These are phyloP conservation scores for Aspergillus fumigatus DNA, from an alignment of 2,329 filamentous ascomycete genomes.

Conservation along the genomic window DNA sequence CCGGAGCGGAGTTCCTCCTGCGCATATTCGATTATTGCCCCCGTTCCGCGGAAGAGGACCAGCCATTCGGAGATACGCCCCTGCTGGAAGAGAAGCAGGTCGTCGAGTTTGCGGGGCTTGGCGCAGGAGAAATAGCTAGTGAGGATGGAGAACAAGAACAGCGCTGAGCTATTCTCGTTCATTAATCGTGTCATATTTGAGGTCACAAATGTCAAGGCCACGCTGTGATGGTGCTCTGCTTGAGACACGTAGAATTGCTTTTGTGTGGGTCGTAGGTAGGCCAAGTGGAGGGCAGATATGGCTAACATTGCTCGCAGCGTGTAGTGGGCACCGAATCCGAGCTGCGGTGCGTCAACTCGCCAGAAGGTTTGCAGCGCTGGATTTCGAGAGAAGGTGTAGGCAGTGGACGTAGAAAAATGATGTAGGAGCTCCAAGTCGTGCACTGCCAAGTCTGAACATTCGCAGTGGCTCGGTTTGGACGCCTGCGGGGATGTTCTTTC, in stretches of 20 bases:
- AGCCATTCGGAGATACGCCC: conserved; percentile 37
- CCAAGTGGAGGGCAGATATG: conserved; percentile 48
- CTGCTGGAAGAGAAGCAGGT: conserved; percentile 34
- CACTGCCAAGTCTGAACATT: conserved; percentile 17
- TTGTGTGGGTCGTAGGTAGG: conserved; percentile 35
- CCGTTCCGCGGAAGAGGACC: conserved; percentile 33
- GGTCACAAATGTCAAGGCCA: conserved; percentile 27
- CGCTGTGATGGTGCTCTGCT: conserved; percentile 35
- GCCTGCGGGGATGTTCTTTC: neutral
- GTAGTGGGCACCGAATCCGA: conserved; percentile 45
- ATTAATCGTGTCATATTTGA: conserved; percentile 30
- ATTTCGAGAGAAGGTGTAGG: conserved; percentile 44
- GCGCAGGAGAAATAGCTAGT: conserved; percentile 37
- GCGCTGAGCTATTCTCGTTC: conserved; percentile 29
- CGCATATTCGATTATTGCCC: conserved; percentile 28
- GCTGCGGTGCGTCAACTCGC: conserved; percentile 45
- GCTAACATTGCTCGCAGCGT: conserved; percentile 49
- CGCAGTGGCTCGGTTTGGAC: neutral
- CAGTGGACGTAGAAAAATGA: conserved; percentile 49
- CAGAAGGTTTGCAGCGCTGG: conserved; percentile 43
- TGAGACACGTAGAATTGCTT: conserved; percentile 37
- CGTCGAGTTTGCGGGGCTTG: conserved; percentile 28
- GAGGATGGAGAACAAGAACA: conserved; percentile 40
- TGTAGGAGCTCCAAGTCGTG: conserved; percentile 51
- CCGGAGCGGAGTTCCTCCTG: conserved; percentile 15